Evolutionary conservation across 108 stramenopile genomes (phyloP), one percentile per base, ranked within the genome.

Genomic region (Nannochloropsis granulata): DNA sequence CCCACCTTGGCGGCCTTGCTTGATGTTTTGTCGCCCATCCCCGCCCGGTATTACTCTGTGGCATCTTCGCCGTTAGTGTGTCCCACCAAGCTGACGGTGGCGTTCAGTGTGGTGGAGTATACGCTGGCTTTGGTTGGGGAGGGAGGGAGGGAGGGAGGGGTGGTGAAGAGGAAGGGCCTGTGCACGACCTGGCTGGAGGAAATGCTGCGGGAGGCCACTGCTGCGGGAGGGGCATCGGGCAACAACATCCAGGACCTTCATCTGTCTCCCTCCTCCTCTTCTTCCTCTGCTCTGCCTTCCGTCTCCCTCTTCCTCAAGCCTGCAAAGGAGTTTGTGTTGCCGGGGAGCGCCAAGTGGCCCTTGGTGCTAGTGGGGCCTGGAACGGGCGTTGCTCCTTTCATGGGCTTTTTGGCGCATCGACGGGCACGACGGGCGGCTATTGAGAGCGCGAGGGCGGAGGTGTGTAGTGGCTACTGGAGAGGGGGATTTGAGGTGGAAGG

Each of bases 341-440:
- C 88, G 0, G 88, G 84, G 14, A 88, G 87, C 81, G 81, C 85
- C 13, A 82, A 81, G 44, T 88, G 87, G 88, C 88, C 88, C 13
- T 88, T 85, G 71, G 84, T 89, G 10, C 85, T 89, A 14, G 85
- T 89, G 23, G 88, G 88, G 12, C 88, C 88, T 13, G 88, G 88
- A n/a, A 89, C 88, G 12, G 88, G 86, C 12, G 88, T 89, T 14
- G 85, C 88, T 12, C 88, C 88, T 13, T 89, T 89, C 82, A 85
- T 89, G 21, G 88, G 88, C 34, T 89, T 89, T 79, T 82, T 89
- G 82, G 26, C 86, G 82, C 88, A 89, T 24, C 84, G 88, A 25
- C 84, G 85, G 44, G 81, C 81, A 44, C 87, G 82, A 26, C 44
- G 45, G 44, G 82, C 81, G 13, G 83, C 44, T 2, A 44, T 83